Base-by-base conservation (phyloP, 345 rosid genomes). In the Trapa incisa region DNA sequence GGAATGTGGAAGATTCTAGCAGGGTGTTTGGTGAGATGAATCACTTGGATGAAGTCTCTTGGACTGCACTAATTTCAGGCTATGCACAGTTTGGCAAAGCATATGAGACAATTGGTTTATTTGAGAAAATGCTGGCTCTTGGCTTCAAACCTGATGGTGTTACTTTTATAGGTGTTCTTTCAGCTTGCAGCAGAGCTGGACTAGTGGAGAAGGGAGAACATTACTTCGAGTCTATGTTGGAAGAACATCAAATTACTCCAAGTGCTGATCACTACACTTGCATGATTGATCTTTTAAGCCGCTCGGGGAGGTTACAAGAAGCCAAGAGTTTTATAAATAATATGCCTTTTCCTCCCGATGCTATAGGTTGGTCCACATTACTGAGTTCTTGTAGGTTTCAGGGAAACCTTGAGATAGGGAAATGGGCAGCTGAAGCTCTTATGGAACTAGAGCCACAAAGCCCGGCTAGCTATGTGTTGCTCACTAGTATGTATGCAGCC, bases 171-270 rank as follows among this genome's bases (percentile, higher is more conserved):
- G 92, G 89, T 52, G 92, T 90, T 74, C 81, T 93, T 64, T 87
- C 94, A 68, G 98, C 98, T 45, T 93, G 97, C 80, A 85, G 97
- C 68, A 85, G 97, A 77, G 88, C 97, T 14, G 97, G 97, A 62
- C 71, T 90, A 68, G 92, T 88, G 71, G 94, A 85, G 71, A 83
- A 87, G 79, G 98, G 98, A 47, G 70, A 72, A 7, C 73, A 61
- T 33, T 88, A 84, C 76, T 90, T 93, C 66, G 83, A 87, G 39
- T 83, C 86, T 32, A 86, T 92, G 94, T 56, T 77, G 29, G 72
- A 77, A 56, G 80, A 88, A 47, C 81, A 88, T 72, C 77, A 86
- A 57, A 83, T 88, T 62, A 74, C 72, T 33, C 96, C 91, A 3
- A 78, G 60, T 73, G 75, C 54, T 75, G 91, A 89, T 67, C 97